phyloP scores from a whole-genome alignment of 257 asterid species.

The Verbena officinalis region DNA sequence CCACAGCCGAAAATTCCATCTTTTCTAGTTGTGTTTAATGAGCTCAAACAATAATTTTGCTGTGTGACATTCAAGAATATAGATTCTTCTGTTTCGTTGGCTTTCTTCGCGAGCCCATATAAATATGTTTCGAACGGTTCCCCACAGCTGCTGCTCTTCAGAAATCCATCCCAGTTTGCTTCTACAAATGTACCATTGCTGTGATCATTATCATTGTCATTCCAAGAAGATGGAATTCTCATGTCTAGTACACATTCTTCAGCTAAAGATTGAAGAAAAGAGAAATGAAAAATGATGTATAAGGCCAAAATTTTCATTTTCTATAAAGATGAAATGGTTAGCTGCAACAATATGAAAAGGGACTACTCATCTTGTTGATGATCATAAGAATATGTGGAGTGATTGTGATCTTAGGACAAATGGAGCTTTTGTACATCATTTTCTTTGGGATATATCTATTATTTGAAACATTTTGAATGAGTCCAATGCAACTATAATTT shows the following conservation, averaged over 20 bases:
- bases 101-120: conserved; percentile 44
- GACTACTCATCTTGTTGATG: too few relatives aligned
- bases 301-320: conserved; percentile 36
- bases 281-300: conserved; percentile 17
- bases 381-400: too few relatives aligned
- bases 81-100: conserved; percentile 43
- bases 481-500: too few relatives aligned
- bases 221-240: conserved; percentile 36
- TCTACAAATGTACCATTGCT: not conserved
- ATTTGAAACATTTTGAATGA: too few relatives aligned
- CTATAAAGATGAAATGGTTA: not conserved
- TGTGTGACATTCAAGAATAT: conserved; percentile 48
- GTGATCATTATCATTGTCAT: conserved; percentile 8
- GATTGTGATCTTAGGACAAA: conserved; percentile 28
- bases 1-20: conserved; percentile 45
- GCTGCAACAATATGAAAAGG: not conserved
- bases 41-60: conserved; percentile 43
- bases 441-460: too few relatives aligned
- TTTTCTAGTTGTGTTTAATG: conserved; percentile 17
- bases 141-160: conserved; percentile 40
- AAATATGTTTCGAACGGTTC: conserved; percentile 41
- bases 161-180: conserved; percentile 59
- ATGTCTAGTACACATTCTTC: conserved; percentile 44
- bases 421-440: conserved; percentile 21
- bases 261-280: conserved; percentile 27